Conservation (phyloP, 78 protist genomes). For the Blattamonas nauphoetae region DNA sequence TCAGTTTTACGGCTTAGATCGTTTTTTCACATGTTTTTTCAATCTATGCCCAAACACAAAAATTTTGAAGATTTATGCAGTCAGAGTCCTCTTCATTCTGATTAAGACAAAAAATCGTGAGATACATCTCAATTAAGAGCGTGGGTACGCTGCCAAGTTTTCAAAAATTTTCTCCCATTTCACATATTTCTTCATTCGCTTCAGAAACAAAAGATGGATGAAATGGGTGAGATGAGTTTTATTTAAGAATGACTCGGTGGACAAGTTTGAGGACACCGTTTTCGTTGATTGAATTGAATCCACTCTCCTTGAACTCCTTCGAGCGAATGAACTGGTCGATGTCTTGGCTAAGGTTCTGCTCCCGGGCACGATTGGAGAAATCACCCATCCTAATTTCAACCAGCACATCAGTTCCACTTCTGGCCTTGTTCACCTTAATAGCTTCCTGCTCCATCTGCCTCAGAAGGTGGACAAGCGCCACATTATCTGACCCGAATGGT, state of each 20-base stretch:
- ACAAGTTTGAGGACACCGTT: background rate
- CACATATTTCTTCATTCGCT: background rate
- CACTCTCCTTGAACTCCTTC: no score
- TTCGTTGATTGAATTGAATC: no score
- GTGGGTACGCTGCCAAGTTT: no score
- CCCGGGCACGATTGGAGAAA: background rate
- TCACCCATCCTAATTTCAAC: background rate
- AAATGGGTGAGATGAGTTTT: background rate
- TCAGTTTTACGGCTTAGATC: no score
- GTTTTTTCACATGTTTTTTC: no score
- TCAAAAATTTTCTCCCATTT: no score
- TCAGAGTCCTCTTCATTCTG: no score
- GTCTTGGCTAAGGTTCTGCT: no score
- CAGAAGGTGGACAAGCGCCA: background rate
- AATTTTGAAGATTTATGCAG: no score
- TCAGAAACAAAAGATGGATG: background rate
- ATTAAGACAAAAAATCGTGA: background rate
- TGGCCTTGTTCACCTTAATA: background rate
- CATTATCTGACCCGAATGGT: background rate
- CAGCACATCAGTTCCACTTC: background rate
- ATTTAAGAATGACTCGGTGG: background rate
- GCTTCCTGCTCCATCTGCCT: background rate
- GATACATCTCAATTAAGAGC: background rate
- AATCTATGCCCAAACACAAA: no score
- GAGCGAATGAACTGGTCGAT: no score